Evolutionary conservation across 2,329 filamentous ascomycete species (phyloP).

Genomic region (Clonostachys byssicola): DNA sequence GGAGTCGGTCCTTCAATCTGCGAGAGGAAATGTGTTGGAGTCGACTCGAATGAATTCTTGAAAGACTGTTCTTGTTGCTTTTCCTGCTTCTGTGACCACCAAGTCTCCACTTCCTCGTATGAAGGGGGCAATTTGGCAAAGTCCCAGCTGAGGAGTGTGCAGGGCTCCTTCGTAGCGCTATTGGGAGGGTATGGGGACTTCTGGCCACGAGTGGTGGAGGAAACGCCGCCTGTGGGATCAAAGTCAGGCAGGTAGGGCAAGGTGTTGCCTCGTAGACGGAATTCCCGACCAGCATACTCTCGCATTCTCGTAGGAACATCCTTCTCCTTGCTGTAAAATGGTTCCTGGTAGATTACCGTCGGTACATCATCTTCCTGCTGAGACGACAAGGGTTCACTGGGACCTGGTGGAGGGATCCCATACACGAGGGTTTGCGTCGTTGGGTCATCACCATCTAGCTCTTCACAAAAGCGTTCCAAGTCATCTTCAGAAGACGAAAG

Average conservation of each 20-base stretch:
- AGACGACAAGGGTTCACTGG: slow-evolving; percentile 8
- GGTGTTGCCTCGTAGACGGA: slow-evolving; percentile 70
- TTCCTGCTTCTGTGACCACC: slow-evolving; percentile 40
- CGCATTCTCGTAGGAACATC: slow-evolving; percentile 75
- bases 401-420: slow-evolving; percentile 17
- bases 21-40: slow-evolving; percentile 49
- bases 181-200: not conserved
- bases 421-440: slow-evolving; percentile 11
- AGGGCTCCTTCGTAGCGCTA: slow-evolving; percentile 20
- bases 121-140: slow-evolving; percentile 68
- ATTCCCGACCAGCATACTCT: slow-evolving; percentile 87
- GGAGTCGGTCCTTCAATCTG: slow-evolving; percentile 90
- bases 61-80: not conserved
- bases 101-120: slow-evolving; percentile 62
- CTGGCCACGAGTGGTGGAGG: too few species aligned
- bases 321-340: slow-evolving; percentile 77
- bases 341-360: slow-evolving; percentile 74
- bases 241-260: slow-evolving; percentile 80
- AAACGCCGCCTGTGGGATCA: slow-evolving; percentile 47
- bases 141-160: slow-evolving; percentile 65
- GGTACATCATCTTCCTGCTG: slow-evolving; percentile 36
- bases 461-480: not conserved
- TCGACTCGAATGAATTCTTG: slow-evolving; percentile 7
- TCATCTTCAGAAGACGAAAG: not conserved
- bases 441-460: not conserved